Percentiles rank a stretch among this genome's conserved stretches.
Conservation (phyloP, 2,329 filamentous ascomycete species). For the Parascedosporium putredinis region DNA sequence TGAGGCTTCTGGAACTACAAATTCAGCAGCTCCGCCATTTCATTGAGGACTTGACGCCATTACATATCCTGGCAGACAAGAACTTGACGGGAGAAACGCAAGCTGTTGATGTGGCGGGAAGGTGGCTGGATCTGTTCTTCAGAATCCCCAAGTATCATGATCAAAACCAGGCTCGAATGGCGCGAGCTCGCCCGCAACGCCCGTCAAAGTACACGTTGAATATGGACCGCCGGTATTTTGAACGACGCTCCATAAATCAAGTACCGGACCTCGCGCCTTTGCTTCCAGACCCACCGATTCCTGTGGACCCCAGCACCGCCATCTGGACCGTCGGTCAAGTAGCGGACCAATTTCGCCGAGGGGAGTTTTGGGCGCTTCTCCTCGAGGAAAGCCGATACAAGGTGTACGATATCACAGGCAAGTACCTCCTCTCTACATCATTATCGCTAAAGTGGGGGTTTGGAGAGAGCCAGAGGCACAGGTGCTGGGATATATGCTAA, state of each 20-base stretch:
- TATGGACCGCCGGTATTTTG: too few species aligned
- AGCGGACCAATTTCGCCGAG: not conserved
- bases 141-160: not conserved
- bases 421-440: constrained; percentile 5
- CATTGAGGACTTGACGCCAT: not conserved
- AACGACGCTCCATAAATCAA: too few species aligned
- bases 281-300: too few species aligned
- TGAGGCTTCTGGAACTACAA: not conserved
- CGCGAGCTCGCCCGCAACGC: not conserved
- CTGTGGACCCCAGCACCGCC: too few species aligned
- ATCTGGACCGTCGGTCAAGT: constrained; percentile 4
- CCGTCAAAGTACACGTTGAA: too few species aligned
- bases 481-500: too few species aligned
- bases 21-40: constrained; percentile 1
- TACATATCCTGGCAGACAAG: not conserved
- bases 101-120: not conserved
- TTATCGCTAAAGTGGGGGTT: constrained; percentile 5
- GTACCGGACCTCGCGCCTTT: too few species aligned
- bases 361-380: not conserved
- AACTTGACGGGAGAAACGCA: not conserved
- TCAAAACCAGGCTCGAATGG: not conserved
- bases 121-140: not conserved
- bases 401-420: constrained; percentile 1
- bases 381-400: not conserved
- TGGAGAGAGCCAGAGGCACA: too few species aligned